Conservation (phyloP, 768 basidiomycete genomes). For the Lentinula aciculospora region DNA sequence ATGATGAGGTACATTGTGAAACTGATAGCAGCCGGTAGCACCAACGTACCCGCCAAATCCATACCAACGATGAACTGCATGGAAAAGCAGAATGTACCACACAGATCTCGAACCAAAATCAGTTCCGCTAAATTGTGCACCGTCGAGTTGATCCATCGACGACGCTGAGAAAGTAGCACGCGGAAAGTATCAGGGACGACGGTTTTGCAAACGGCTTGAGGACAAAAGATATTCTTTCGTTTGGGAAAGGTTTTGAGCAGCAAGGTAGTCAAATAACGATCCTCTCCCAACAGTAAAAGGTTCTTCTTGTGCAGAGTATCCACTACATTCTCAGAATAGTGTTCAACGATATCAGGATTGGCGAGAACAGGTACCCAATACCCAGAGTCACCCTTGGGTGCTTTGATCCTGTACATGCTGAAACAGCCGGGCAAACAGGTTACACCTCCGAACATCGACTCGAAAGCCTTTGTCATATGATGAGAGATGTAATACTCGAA, state of each 20-base stretch:
- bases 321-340: slow-evolving; percentile 99
- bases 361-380: slow-evolving; percentile 99
- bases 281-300: slow-evolving; percentile 91
- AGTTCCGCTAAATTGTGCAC: slow-evolving; percentile 97
- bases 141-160: slow-evolving; percentile 99
- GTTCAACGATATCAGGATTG: slow-evolving; percentile 97
- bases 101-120: slow-evolving; percentile 92
- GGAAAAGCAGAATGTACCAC: slow-evolving; percentile 99
- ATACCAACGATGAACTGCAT: slow-evolving; percentile 99
- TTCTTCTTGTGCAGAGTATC: slow-evolving; percentile 99
- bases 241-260: slow-evolving; percentile 99
- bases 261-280: slow-evolving; percentile 97
- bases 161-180: slow-evolving; percentile 89
- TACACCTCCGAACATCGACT: slow-evolving; percentile 99
- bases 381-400: slow-evolving; percentile 91
- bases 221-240: slow-evolving; percentile 98
- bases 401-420: slow-evolving; percentile 99
- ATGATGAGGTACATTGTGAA: slow-evolving; percentile 96
- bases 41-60: slow-evolving; percentile 95
- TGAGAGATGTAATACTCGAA: slow-evolving; percentile 99
- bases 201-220: slow-evolving; percentile 98
- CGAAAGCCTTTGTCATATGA: slow-evolving; percentile 98
- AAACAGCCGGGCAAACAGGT: slow-evolving; percentile 99
- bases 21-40: slow-evolving; percentile 93
- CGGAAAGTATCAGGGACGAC: slow-evolving; percentile 96